Base-by-base conservation (phyloP, 805 yeast genomes). In the Torulaspora microellipsoides region DNA sequence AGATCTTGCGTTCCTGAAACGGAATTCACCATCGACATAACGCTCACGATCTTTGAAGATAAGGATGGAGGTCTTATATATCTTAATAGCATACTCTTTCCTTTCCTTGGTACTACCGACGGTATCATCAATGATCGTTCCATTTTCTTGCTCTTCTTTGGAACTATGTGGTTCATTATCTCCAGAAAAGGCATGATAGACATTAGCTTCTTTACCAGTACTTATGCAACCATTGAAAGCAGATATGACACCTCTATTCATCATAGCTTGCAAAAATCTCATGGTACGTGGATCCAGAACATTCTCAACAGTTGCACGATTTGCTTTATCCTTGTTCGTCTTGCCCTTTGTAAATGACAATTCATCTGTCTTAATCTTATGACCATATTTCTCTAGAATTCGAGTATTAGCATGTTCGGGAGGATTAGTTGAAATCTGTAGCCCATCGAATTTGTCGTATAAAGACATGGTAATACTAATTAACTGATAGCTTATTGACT, bases 161-260 rank as follows among this genome's bases (percentile, higher is more conserved):
- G 30, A 61, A 13, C 65, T 59, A n/a, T 40, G 42, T 13, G 46
- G 45, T 42, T 53, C 55, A 13, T 59, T 69, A 10, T 50, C 46
- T 8, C 67, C 67, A n/a, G 65, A 65, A 46, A 64, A 58, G 1
- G 95, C 96, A 59, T 86, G 91, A 62, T 93, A 93, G 0, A 93
- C 97, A 59, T 93, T 93, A n/a, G 99, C 99, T 65, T 93, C 99
- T 64, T 93, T 93, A 37, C 99, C 99, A 0, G 99, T 93, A 56
- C 93, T 81, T 38, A 93, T 73, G 62, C 98, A 93, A 10, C 99
- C 99, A 55, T 90, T 87, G 56, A 93, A 82, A 53, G 85, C 80
- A 2, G 93, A 80, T 28, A 93, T 78, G 5, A 86, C 76, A 3
- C 96, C 96, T 54, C 85, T 82, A 58, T 81, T 85, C 64, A 87